Evolutionary conservation across 257 asterid genomes (phyloP).

Genomic region (Vinca minor): DNA sequence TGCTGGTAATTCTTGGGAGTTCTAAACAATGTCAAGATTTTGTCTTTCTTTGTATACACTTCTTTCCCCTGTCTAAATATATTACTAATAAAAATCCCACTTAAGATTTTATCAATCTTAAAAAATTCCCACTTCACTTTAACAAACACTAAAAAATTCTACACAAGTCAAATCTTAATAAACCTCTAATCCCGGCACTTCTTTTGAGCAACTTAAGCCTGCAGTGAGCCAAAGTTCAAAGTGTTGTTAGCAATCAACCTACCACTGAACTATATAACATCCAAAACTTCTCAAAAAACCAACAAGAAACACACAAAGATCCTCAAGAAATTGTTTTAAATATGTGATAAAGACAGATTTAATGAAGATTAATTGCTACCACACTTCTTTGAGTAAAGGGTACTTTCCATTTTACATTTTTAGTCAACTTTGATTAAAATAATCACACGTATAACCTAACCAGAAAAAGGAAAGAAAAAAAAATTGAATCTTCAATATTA

Average conservation of each 20-base stretch:
- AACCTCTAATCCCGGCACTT: constrained; percentile 12
- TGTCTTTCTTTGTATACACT: constrained; percentile 19
- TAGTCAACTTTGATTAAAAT: constrained; percentile 37
- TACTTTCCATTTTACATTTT: constrained; percentile 24
- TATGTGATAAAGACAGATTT: constrained; percentile 4
- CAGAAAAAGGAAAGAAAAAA: constrained; percentile 32
- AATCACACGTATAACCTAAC: constrained; percentile 42
- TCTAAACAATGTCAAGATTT: constrained; percentile 19
- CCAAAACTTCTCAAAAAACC: neutral
- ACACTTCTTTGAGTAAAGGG: constrained; percentile 15
- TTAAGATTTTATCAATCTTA: constrained; percentile 21
- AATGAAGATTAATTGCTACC: neutral
- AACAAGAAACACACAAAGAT: constrained; percentile 12
- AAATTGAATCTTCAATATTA: constrained; percentile 14
- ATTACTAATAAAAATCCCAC: constrained; percentile 15
- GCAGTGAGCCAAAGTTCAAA: constrained; percentile 22
- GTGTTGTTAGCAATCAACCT: constrained; percentile 8
- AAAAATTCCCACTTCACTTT: constrained; percentile 22
- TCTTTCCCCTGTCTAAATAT: constrained; percentile 16
- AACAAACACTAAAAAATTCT: constrained; percentile 12
- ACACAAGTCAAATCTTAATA: no score
- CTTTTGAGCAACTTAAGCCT: no score
- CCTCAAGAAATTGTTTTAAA: constrained; percentile 19
- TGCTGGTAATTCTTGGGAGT: constrained; percentile 24
- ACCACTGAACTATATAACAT: no score